phyloP scores from a whole-genome alignment of 169 alveolate genomes.

The Cryptosporidium muris region DNA sequence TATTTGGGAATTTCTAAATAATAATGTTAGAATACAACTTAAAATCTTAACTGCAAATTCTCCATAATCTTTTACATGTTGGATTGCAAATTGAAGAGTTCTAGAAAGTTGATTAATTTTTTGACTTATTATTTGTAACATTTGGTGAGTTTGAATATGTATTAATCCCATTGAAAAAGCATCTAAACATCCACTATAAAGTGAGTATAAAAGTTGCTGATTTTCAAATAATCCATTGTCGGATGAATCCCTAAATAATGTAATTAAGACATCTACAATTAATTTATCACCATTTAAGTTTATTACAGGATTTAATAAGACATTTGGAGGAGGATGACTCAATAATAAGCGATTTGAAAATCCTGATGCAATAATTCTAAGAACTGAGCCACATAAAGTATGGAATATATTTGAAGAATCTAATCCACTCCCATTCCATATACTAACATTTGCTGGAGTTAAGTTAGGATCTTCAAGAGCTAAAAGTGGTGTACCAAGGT shows the following conservation, averaged over 20 bases:
- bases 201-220: conserved; percentile 19
- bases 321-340: conserved; percentile 60
- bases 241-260: conserved; percentile 35
- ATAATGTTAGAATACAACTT: conserved; percentile 19
- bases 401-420: conserved; percentile 37
- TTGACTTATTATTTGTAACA: conserved; percentile 14
- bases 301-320: conserved; percentile 17
- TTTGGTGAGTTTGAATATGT: conserved; percentile 34
- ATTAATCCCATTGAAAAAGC: conserved; percentile 50
- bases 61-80: conserved; percentile 18
- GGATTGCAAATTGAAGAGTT: conserved; percentile 29
- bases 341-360: conserved; percentile 39
- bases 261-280: conserved; percentile 27
- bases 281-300: conserved; percentile 23
- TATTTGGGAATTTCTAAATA: conserved; percentile 15
- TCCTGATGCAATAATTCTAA: conserved; percentile 23
- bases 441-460: not conserved
- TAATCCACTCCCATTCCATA: conserved; percentile 66
- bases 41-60: conserved; percentile 28
- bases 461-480: conserved; percentile 16
- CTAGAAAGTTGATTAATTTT: conserved; percentile 13
- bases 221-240: conserved; percentile 45
- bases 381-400: conserved; percentile 44
- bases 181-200: conserved; percentile 35
- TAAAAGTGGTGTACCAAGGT: not conserved